phyloP scores from a whole-genome alignment of 192 early-diverging fungal species.

The Entophlyctis helioformis region DNA sequence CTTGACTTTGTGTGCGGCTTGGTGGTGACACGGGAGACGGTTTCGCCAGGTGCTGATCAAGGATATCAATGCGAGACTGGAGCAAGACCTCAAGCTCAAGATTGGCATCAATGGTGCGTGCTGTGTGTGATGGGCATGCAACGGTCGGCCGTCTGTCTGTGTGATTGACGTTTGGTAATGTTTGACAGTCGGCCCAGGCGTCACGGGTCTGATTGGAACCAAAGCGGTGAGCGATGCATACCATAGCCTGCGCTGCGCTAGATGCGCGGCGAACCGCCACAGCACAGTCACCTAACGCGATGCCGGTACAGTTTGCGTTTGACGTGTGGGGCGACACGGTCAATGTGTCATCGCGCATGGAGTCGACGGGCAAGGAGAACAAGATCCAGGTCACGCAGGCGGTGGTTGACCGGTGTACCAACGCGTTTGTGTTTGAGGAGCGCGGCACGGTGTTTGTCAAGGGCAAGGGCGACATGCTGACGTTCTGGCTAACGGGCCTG shows the following conservation, averaged over 20 bases:
- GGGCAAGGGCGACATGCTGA: conserved; percentile 23
- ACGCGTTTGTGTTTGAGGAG: conserved; percentile 6
- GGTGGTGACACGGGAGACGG: too few relatives aligned
- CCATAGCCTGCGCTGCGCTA: background rate
- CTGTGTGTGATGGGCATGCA: too few relatives aligned
- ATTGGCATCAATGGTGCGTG: conserved; percentile 13
- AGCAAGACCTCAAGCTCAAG: conserved; percentile 11
- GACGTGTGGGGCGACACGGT: conserved; percentile 31
- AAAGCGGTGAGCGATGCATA: conserved; percentile 7
- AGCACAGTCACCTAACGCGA: background rate
- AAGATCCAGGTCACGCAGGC: conserved; percentile 19
- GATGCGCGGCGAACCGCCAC: background rate
- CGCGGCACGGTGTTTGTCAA: conserved; percentile 19
- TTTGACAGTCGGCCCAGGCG: conserved; percentile 9
- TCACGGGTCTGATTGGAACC: conserved; percentile 16
- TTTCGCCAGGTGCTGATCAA: conserved; percentile 9
- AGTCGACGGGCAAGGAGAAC: conserved; percentile 10
- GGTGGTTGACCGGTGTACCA: conserved; percentile 8
- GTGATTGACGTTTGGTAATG: background rate
- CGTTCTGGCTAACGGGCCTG: too few relatives aligned
- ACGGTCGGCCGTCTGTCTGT: too few relatives aligned
- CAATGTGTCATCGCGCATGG: conserved; percentile 26
- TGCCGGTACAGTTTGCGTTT: conserved; percentile 9
- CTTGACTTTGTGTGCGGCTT: too few relatives aligned
- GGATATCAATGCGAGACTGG: conserved; percentile 12